Evolutionary conservation across 2,329 filamentous ascomycete genomes (phyloP).

Genomic region (Hypoxylon sp.): DNA sequence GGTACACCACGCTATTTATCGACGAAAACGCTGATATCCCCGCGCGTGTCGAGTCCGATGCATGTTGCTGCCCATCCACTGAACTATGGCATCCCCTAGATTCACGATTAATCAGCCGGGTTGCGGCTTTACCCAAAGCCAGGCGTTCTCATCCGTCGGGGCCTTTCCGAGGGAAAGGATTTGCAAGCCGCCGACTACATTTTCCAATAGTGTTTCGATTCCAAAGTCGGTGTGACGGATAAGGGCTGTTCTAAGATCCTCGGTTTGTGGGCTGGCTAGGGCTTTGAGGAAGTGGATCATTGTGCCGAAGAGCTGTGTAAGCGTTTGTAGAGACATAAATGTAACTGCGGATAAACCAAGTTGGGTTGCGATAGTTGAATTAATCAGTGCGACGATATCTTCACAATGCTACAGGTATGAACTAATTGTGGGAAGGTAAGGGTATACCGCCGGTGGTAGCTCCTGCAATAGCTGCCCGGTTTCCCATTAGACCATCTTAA

Average conservation of each 20-base stretch:
- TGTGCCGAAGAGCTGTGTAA: conserved; percentile 48
- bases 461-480: conserved; percentile 28
- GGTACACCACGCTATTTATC: conserved; percentile 39
- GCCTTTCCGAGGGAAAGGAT: conserved; percentile 47
- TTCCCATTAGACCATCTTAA: conserved; percentile 50
- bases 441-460: conserved; percentile 29
- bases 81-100: conserved; percentile 43
- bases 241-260: conserved; percentile 47
- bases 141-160: conserved; percentile 32
- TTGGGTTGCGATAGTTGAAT: conserved; percentile 43
- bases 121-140: conserved; percentile 45
- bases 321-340: conserved; percentile 44
- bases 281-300: conserved; percentile 41
- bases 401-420: conserved; percentile 40
- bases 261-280: conserved; percentile 26
- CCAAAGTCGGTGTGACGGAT: conserved; percentile 56
- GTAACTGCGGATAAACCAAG: conserved; percentile 47
- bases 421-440: conserved; percentile 14
- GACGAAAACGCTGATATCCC: conserved; percentile 44
- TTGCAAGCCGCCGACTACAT: conserved; percentile 55
- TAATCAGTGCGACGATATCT: conserved; percentile 35
- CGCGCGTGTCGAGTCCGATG: conserved; percentile 44
- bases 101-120: conserved; percentile 47
- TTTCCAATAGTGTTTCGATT: conserved; percentile 54
- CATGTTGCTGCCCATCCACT: conserved; percentile 48